A percentile compares a stretch with the other conserved stretches of the same genome.
Conservation (phyloP, 768 basidiomycete species). For the Rhizopogon vinicolor region DNA sequence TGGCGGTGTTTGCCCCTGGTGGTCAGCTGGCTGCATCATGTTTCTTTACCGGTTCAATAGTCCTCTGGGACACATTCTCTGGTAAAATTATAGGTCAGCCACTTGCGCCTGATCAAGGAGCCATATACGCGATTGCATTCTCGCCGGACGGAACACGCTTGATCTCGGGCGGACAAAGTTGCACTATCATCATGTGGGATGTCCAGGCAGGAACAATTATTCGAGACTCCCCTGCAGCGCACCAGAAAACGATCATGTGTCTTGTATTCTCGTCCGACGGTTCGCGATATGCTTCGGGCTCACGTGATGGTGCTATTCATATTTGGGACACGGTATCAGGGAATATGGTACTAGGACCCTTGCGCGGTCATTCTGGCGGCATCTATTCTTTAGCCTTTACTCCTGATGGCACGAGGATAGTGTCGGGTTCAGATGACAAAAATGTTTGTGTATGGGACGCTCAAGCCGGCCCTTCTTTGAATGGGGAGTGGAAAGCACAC, state of each 20-base stretch:
- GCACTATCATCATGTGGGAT: constrained; percentile 24
- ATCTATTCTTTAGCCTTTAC: constrained; percentile 24
- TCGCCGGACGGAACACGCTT: constrained; percentile 21
- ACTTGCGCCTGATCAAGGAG: constrained; percentile 15
- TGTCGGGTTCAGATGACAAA: constrained; percentile 28
- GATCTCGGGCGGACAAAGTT: constrained; percentile 22
- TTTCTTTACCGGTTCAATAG: constrained; percentile 13
- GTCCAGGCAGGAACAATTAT: constrained; percentile 7
- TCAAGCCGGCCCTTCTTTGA: constrained; percentile 13
- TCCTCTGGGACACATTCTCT: constrained; percentile 22
- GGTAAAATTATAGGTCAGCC: constrained; percentile 13
- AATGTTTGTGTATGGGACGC: constrained; percentile 26
- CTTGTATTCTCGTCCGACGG: constrained; percentile 25
- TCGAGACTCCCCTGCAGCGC: constrained; percentile 16
- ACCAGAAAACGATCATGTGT: constrained; percentile 20
- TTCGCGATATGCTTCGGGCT: constrained; percentile 24
- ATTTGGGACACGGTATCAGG: constrained; percentile 24
- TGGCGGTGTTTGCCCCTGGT: constrained; percentile 25
- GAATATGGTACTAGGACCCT: constrained; percentile 6
- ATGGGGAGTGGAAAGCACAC: not conserved
- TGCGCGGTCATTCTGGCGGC: constrained; percentile 14
- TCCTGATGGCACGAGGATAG: constrained; percentile 21
- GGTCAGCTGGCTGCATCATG: constrained; percentile 21
- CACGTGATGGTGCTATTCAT: constrained; percentile 22
- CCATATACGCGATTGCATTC: constrained; percentile 24